phyloP scores from a whole-genome alignment of 176 grass and related monocot species.

The Miscanthus lutarioriparius region DNA sequence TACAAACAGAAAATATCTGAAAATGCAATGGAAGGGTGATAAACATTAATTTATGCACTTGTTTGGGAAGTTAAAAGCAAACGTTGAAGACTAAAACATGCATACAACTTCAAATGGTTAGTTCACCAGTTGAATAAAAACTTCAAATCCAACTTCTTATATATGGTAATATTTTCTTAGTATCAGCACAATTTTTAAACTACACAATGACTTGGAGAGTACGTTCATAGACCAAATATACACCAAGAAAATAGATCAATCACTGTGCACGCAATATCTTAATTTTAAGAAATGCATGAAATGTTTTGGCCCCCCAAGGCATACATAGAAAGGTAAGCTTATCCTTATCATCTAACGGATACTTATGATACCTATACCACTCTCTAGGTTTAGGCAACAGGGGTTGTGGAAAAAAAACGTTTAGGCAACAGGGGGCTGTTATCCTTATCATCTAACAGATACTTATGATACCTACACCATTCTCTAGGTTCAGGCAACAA shows the following conservation, averaged over 20 bases:
- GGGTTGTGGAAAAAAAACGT: no score
- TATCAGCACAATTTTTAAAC: slow-evolving; percentile 6
- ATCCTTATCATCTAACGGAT: background rate
- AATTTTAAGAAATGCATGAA: slow-evolving; percentile 1
- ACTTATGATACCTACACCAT: background rate
- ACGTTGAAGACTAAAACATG: background rate
- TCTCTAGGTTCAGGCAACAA: background rate
- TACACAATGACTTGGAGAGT: slow-evolving; percentile 8
- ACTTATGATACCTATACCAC: background rate
- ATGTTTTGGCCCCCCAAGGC: background rate
- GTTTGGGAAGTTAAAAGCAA: background rate
- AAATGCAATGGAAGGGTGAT: slow-evolving; percentile 10
- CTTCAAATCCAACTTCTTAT: background rate
- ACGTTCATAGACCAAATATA: slow-evolving; percentile 23
- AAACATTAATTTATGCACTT: background rate
- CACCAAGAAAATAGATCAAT: background rate
- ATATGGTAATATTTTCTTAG: background rate
- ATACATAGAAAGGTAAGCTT: slow-evolving; percentile 4
- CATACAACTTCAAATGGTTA: background rate
- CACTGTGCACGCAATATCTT: background rate
- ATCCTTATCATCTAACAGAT: background rate
- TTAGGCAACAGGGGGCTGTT: background rate
- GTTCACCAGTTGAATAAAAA: slow-evolving; percentile 15
- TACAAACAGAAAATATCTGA: slow-evolving; percentile 17
- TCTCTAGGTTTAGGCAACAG: background rate